phyloP scores from a whole-genome alignment of 257 asterid genomes.

The Fraxinus pennsylvanica region DNA sequence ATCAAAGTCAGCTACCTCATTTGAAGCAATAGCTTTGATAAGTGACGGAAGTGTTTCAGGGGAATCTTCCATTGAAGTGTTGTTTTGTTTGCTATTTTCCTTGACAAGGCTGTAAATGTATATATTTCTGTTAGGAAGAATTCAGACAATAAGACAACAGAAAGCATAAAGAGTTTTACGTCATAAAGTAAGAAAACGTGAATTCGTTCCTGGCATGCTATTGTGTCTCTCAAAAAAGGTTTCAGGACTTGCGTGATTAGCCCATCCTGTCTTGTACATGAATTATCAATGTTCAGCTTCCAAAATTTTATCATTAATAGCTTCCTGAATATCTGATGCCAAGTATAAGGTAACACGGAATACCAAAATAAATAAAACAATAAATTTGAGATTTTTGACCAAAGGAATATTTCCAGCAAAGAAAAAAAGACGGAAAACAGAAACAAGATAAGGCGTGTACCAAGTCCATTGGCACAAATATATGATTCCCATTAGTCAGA shows the following conservation, averaged over 20 bases:
- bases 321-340: neutral
- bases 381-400: neutral
- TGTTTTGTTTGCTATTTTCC: conserved; percentile 21
- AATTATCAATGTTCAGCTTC: neutral
- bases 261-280: neutral
- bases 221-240: neutral
- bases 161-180: neutral
- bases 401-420: neutral
- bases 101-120: neutral
- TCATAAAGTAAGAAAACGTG: neutral
- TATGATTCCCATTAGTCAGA: neutral
- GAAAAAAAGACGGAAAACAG: neutral
- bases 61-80: neutral
- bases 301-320: neutral
- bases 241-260: neutral
- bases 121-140: neutral
- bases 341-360: neutral
- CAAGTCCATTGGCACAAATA: neutral
- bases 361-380: neutral
- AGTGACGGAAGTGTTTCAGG: conserved; percentile 34
- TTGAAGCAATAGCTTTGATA: conserved; percentile 28
- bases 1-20: conserved; percentile 41
- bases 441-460: neutral
- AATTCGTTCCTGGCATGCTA: neutral
- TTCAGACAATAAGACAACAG: neutral